Percentiles rank a stretch among this genome's conserved stretches.
Evolutionary conservation across 345 rosid species (phyloP).

Genomic region (Microthlaspi erraticum): DNA sequence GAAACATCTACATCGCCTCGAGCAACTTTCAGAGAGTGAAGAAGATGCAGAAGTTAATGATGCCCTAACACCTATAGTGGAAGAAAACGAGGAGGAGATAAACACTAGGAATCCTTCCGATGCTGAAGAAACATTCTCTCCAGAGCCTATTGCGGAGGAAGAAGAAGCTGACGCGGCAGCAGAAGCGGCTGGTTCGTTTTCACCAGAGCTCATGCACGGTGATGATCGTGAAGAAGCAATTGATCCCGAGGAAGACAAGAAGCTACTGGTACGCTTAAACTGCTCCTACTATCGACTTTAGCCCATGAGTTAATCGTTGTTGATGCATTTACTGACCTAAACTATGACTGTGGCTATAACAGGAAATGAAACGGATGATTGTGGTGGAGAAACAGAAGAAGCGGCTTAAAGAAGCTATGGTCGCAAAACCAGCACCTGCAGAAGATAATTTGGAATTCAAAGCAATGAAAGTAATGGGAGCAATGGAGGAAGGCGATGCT

Average conservation of each 20-base stretch:
- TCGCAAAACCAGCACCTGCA: conserved; percentile 66
- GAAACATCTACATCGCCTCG: conserved; percentile 75
- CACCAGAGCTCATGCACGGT: conserved; percentile 85
- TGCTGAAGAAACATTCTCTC: conserved; percentile 59
- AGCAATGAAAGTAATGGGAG: conserved; percentile 95
- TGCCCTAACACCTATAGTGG: conserved; percentile 49
- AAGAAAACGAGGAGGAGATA: conserved; percentile 61
- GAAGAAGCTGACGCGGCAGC: conserved; percentile 61
- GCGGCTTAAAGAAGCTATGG: conserved; percentile 72
- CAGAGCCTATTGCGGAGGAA: conserved; percentile 63
- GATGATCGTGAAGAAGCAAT: conserved; percentile 86
- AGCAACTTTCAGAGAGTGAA: conserved; percentile 59
- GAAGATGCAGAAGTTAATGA: conserved; percentile 52
- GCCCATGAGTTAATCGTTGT: not conserved
- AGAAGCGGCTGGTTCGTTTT: conserved; percentile 83
- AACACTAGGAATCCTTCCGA: conserved; percentile 51
- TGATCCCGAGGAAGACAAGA: conserved; percentile 95
- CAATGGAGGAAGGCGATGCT: conserved; percentile 96
- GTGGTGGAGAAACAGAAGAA: conserved; percentile 78
- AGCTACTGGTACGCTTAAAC: conserved; percentile 59
- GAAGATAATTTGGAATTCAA: conserved; percentile 87
- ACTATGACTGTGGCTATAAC: conserved; percentile 33
- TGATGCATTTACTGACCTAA: conserved; percentile 26
- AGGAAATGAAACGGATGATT: conserved; percentile 74
- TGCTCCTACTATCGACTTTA: not conserved